Conservation (phyloP, 345 rosid species). For the Hirschfeldia incana region DNA sequence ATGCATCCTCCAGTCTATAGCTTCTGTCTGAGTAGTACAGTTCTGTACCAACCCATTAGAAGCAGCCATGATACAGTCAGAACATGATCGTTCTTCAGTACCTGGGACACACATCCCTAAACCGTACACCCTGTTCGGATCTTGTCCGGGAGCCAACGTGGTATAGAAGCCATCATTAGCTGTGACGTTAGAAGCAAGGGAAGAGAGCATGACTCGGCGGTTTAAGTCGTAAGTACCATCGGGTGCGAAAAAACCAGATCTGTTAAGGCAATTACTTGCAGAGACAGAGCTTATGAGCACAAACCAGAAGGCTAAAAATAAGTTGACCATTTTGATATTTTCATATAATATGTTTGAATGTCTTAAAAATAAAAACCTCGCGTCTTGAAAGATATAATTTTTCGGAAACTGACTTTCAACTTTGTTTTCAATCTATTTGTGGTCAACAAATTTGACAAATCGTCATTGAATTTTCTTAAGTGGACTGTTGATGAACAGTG, state of each 20-base stretch:
- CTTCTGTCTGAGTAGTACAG: constrained; percentile 21
- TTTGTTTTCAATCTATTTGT: not conserved
- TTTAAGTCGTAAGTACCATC: constrained; percentile 22
- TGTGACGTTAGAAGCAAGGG: constrained; percentile 26
- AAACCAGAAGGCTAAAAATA: not conserved
- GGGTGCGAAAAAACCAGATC: not conserved
- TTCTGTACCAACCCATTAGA: not conserved
- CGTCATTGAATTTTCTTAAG: not conserved
- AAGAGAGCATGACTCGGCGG: constrained; percentile 7
- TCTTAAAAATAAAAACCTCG: not conserved
- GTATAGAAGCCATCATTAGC: constrained; percentile 12
- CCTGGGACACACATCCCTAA: constrained; percentile 14
- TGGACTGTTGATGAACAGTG: not conserved
- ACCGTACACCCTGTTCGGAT: constrained; percentile 3
- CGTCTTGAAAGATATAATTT: not conserved
- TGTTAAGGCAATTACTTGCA: not conserved
- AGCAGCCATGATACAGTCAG: not conserved
- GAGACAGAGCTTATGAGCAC: not conserved
- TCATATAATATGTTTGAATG: not conserved
- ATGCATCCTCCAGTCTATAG: constrained; percentile 3
- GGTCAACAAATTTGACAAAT: constrained; percentile 1
- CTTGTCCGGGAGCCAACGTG: constrained; percentile 12
- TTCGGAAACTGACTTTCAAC: not conserved
- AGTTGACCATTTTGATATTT: not conserved
- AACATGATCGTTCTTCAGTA: not conserved